Evolutionary conservation across 164 flowering plant species (phyloP).

Genomic region (Tinospora cordifolia): DNA sequence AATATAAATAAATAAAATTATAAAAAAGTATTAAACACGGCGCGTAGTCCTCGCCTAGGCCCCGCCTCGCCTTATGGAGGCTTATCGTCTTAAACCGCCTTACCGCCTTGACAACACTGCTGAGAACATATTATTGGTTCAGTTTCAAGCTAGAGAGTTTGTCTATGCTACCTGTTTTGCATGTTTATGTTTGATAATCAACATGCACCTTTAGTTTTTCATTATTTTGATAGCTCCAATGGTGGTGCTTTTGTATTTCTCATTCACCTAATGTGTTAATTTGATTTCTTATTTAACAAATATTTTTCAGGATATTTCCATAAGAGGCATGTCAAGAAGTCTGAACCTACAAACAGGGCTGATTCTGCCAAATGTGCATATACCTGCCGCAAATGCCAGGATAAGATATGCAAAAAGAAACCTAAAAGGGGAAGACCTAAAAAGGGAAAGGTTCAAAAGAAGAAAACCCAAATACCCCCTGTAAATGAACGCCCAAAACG

Average conservation of each 20-base stretch:
- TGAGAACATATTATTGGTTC: too few species aligned
- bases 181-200: too few species aligned
- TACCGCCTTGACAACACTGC: too few species aligned
- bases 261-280: background rate
- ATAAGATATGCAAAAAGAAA: slow-evolving; percentile 19
- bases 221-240: background rate
- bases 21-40: too few species aligned
- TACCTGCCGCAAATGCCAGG: slow-evolving; percentile 59
- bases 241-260: background rate
- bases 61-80: too few species aligned
- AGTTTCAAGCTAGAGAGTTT: too few species aligned
- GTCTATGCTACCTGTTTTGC: background rate
- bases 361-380: slow-evolving; percentile 37
- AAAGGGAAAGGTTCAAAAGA: slow-evolving; percentile 18
- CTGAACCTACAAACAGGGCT: slow-evolving; percentile 28
- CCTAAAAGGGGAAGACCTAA: slow-evolving; percentile 20
- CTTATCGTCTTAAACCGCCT: too few species aligned
- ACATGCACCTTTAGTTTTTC: background rate
- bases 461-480: slow-evolving; percentile 17
- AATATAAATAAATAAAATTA: too few species aligned
- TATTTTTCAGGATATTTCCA: slow-evolving; percentile 65
- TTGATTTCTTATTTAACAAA: slow-evolving; percentile 7
- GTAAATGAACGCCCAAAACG: slow-evolving; percentile 36
- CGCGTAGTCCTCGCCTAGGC: too few species aligned
- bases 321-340: slow-evolving; percentile 59